Evolutionary conservation across 2,329 filamentous ascomycete species (phyloP).

Genomic region (Paecilomyces variotii): DNA sequence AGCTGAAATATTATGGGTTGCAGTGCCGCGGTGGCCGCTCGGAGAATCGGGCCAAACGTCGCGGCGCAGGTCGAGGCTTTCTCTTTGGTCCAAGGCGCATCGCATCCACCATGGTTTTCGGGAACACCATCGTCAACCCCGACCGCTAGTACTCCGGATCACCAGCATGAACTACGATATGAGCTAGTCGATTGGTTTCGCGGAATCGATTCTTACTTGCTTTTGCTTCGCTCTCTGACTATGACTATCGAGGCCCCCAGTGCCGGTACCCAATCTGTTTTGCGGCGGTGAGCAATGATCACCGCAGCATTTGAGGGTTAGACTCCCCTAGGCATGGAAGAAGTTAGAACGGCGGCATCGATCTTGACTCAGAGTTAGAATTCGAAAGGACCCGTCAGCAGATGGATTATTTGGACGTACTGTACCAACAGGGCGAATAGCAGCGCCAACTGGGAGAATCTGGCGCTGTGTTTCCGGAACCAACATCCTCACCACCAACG

Average conservation of each 20-base stretch:
- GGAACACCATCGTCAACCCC: background rate
- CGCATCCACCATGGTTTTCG: background rate
- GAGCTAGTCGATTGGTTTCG: background rate
- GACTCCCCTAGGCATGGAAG: background rate
- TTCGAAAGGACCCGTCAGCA: background rate
- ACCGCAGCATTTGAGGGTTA: background rate
- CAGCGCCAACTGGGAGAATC: background rate
- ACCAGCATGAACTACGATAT: background rate
- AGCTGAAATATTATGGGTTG: background rate
- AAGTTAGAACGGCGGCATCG: background rate
- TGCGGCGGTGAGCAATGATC: background rate
- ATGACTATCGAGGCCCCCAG: background rate
- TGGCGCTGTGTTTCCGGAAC: background rate
- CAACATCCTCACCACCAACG: background rate
- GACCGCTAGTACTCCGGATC: background rate
- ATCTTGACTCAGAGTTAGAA: background rate
- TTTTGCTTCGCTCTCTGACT: background rate
- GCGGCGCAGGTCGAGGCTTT: background rate
- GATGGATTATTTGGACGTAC: background rate
- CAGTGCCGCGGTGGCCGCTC: background rate
- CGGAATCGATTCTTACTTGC: background rate
- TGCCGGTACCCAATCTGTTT: background rate
- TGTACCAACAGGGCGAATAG: background rate
- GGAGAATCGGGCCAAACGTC: background rate
- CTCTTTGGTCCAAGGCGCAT: background rate